Evolutionary conservation across 2,329 filamentous ascomycete species (phyloP).

Genomic region (Colletotrichum lini): DNA sequence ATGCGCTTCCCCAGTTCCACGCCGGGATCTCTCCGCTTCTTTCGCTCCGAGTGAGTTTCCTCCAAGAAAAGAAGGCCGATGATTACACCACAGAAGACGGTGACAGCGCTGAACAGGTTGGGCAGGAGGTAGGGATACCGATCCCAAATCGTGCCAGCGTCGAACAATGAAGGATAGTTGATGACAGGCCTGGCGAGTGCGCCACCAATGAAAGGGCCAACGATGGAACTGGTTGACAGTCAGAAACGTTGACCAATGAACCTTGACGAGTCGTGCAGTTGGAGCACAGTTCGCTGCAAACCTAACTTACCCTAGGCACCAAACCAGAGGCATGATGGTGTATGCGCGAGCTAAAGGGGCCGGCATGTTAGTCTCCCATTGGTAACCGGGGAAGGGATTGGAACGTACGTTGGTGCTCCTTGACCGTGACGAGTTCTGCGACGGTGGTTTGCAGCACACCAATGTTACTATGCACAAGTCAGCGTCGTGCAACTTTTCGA

Average conservation of each 20-base stretch:
- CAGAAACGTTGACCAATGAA: conserved; percentile 45
- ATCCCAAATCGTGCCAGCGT: conserved; percentile 83
- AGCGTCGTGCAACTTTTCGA: conserved; percentile 32
- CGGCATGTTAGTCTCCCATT: conserved; percentile 46
- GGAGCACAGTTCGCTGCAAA: conserved; percentile 5
- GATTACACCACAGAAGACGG: conserved; percentile 81
- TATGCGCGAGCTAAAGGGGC: conserved; percentile 81
- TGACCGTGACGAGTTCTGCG: conserved; percentile 91
- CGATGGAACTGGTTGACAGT: conserved; percentile 77
- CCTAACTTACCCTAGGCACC: conserved; percentile 86
- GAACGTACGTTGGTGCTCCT: conserved; percentile 88
- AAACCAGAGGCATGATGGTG: conserved; percentile 97
- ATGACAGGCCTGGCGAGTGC: conserved; percentile 88
- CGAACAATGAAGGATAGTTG: conserved; percentile 83
- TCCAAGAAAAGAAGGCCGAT: conserved; percentile 91
- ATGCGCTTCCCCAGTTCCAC: conserved; percentile 83
- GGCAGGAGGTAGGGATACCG: conserved; percentile 91
- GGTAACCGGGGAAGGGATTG: conserved; percentile 23
- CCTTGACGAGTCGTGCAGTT: conserved; percentile 13
- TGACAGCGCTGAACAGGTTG: conserved; percentile 89
- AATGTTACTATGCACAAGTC: conserved; percentile 77
- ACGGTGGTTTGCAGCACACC: conserved; percentile 96
- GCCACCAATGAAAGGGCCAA: conserved; percentile 93
- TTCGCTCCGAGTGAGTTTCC: conserved; percentile 91
- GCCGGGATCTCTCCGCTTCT: conserved; percentile 81